Percentiles rank a stretch among this genome's conserved stretches.
Conservation (phyloP, 1,284 basidiomycete species). For the Ganoderma boninense region DNA sequence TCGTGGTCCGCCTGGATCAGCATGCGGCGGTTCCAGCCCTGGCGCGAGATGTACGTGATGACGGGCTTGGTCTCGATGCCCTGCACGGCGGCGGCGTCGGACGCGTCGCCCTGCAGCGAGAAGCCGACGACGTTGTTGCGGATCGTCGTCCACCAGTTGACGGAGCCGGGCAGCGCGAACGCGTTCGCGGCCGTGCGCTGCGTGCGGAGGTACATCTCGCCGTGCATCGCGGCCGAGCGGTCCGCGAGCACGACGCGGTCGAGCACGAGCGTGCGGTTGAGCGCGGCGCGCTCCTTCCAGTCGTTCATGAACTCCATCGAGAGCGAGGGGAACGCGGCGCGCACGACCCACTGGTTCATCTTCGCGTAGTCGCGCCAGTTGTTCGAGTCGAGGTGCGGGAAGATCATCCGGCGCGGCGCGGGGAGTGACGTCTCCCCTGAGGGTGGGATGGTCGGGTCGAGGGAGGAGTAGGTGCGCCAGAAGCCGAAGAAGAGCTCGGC, state of each 20-base stretch:
- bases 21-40: conserved; percentile 86
- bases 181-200: conserved; percentile 80
- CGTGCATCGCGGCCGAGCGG: conserved; percentile 81
- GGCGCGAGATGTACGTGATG: conserved; percentile 89
- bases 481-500: conserved; percentile 91
- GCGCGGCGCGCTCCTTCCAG: conserved; percentile 79
- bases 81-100: conserved; percentile 38
- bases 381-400: conserved; percentile 73
- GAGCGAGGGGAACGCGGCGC: conserved; percentile 79
- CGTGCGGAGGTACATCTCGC: conserved; percentile 71
- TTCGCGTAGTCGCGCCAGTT: conserved; percentile 89
- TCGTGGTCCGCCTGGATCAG: conserved; percentile 73
- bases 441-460: conserved; percentile 73
- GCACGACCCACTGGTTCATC: conserved; percentile 84
- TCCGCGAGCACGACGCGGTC: conserved; percentile 87
- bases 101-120: conserved; percentile 59
- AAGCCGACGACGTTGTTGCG: conserved; percentile 78
- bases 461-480: conserved; percentile 86
- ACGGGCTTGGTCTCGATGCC: conserved; percentile 56
- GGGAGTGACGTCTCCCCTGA: conserved; percentile 76
- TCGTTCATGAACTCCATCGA: conserved; percentile 81
- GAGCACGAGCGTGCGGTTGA: conserved; percentile 77
- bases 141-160: conserved; percentile 84
- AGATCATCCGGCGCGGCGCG: conserved; percentile 75
- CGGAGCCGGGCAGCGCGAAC: conserved; percentile 75